Evolutionary conservation across 2,329 filamentous ascomycete genomes (phyloP), one percentile per base, ranked within the genome.

Genomic region (Cordyceps fumosorosea): DNA sequence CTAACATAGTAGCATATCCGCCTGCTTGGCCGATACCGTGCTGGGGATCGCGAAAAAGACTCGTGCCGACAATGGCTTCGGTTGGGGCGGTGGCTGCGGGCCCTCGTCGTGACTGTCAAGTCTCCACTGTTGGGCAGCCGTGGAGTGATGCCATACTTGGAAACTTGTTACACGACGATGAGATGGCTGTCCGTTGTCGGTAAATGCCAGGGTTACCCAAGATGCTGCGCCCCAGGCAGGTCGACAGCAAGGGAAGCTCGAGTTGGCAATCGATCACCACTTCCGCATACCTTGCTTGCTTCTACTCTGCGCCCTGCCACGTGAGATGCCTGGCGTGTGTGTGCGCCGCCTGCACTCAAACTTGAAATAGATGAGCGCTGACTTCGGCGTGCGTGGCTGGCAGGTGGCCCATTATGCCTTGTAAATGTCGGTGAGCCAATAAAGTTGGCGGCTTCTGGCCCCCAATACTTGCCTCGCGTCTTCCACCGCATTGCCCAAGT

Each of bases 351-450:
- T n/a, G 32, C 22, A 16, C 45, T 20, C 26, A n/a, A 26, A 16
- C 45, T 44, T 50, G 26, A 45, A 44, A 29, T n/a, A 44, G 18
- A 32, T 29, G 47, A 24, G 54, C 22, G 40, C 40, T 34, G 40
- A 24, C 16, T 18, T 34, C 3, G 20, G 16, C 7, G 14, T 42
- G 6, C 32, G 34, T 45, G 18, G 54, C 40, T 34, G 37, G 40
- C 40, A 14, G 34, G 47, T 45, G 54, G n/a, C 42, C 47, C 11
- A 16, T 42, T n/a, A 45, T 45, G 37, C 37, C 16, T 32, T 32
- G 54, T 34, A 60, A 60, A 53, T 52, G 57, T 60, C 57, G 57
- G 57, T 60, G 57, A 60, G 57, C 57, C 57, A 60, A 54, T 40
- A 53, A n/a, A 22, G 45, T 53, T 14, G 24, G 14, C 50, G 40